phyloP scores from a whole-genome alignment of 495 filamentous ascomycete genomes.

The Gamarada debralockiae region DNA sequence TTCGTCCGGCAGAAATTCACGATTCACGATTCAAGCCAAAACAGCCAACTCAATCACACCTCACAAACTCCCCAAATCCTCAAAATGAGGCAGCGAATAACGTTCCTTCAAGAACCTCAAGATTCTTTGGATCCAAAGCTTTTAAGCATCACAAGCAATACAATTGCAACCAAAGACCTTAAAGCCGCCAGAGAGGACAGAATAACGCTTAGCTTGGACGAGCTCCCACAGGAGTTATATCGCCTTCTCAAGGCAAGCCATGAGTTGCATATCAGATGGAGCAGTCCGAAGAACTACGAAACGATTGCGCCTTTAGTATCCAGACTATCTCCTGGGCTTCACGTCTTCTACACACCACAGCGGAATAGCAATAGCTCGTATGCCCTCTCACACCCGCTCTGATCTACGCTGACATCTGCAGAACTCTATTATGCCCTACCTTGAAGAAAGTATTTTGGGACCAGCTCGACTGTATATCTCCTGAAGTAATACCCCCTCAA shows the following conservation, averaged over 20 bases:
- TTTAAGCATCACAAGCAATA: constrained; percentile 43
- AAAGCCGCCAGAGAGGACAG: constrained; percentile 76
- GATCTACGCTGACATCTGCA: background rate
- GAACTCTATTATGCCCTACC: constrained; percentile 50
- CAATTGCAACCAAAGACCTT: constrained; percentile 50
- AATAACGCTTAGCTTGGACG: constrained; percentile 65
- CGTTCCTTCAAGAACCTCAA: constrained; percentile 64
- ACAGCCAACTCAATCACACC: background rate
- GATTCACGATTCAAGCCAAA: too few relatives aligned
- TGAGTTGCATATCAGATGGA: constrained; percentile 81
- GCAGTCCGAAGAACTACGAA: constrained; percentile 50
- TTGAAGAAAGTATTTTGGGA: constrained; percentile 59
- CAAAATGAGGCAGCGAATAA: constrained; percentile 82
- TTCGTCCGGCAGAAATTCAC: too few relatives aligned
- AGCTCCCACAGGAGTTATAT: constrained; percentile 68
- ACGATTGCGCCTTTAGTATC: constrained; percentile 66
- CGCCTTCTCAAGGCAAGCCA: constrained; percentile 59
- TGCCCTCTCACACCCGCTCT: background rate
- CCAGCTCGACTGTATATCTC: constrained; percentile 48
- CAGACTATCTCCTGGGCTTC: constrained; percentile 73
- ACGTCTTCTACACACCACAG: constrained; percentile 71
- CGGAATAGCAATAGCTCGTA: constrained; percentile 33
- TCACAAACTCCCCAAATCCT: background rate
- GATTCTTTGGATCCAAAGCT: constrained; percentile 58
- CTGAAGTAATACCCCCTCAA: constrained; percentile 34